These are phyloP conservation scores for Tolypocladium sp. DNA, from an alignment of 2,329 filamentous ascomycete genomes.

Conservation along the genomic window DNA sequence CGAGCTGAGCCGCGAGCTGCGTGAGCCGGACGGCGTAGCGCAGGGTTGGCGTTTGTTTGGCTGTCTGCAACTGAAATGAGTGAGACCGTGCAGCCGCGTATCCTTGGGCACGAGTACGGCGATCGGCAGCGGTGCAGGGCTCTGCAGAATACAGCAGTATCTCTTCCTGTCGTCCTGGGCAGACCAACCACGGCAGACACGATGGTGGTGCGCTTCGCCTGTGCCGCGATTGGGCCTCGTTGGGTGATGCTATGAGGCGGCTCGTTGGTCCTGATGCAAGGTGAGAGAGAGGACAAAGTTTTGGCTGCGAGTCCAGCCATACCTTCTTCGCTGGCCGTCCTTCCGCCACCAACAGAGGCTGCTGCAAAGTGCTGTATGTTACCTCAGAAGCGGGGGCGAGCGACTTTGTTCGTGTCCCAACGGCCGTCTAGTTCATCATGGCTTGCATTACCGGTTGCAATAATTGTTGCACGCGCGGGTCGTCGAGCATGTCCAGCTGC, in stretches of 20 bases:
- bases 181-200: not conserved
- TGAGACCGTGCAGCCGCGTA: not conserved
- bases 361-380: not conserved
- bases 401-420: not conserved
- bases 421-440: not conserved
- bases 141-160: not conserved
- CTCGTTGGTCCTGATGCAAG: not conserved
- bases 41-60: not conserved
- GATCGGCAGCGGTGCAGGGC: not conserved
- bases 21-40: not conserved
- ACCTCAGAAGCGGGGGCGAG: conserved; percentile 3
- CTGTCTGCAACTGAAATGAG: not conserved
- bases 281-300: not conserved
- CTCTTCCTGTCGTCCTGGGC: not conserved
- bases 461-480: not conserved
- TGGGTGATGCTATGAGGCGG: not conserved
- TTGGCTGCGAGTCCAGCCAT: not conserved
- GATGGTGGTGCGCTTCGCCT: not conserved
- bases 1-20: not conserved
- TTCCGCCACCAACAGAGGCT: not conserved
- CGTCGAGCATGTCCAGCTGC: not conserved
- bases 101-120: not conserved
- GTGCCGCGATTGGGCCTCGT: not conserved
- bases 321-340: not conserved
- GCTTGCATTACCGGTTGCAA: not conserved